phyloP scores from a whole-genome alignment of 176 grass and related monocot genomes.

The Pharus latifolius region DNA sequence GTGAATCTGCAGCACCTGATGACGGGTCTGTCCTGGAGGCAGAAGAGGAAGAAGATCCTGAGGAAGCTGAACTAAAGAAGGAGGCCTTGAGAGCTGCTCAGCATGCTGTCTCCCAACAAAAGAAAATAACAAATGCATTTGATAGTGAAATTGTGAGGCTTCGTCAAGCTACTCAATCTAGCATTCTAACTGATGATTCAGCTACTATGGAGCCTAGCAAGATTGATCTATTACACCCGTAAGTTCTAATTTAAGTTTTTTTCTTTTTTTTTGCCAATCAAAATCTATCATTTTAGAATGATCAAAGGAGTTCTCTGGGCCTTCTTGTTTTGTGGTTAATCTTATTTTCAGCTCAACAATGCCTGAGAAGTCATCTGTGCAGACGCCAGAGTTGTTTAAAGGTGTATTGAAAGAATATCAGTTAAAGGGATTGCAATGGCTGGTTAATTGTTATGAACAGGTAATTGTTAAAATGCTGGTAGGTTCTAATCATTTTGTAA shows the following conservation, averaged over 20 bases:
- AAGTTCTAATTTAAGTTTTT: conserved; percentile 35
- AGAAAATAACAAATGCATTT: conserved; percentile 93
- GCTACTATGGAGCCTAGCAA: conserved; percentile 48
- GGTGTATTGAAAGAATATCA: conserved; percentile 97
- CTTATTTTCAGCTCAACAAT: conserved; percentile 84
- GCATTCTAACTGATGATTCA: conserved; percentile 44
- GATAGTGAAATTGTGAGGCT: conserved; percentile 79
- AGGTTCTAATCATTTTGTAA: not conserved
- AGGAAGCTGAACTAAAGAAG: conserved; percentile 80
- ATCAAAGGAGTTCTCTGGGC: not conserved
- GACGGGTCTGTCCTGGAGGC: conserved; percentile 33
- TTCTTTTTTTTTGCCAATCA: not conserved
- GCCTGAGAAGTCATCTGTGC: conserved; percentile 87
- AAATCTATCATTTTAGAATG: not conserved
- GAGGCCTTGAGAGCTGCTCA: conserved; percentile 88
- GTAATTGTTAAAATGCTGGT: conserved; percentile 27
- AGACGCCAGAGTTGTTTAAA: conserved; percentile 91
- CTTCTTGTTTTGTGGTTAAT: conserved; percentile 12
- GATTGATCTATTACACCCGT: conserved; percentile 94
- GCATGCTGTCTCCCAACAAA: conserved; percentile 86
- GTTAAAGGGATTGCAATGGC: conserved; percentile 95
- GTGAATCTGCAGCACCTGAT: conserved; percentile 38
- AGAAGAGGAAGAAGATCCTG: conserved; percentile 74
- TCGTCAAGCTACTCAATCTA: conserved; percentile 47
- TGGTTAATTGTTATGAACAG: conserved; percentile 99